These are phyloP conservation scores for Daedaleopsis nitida DNA, from an alignment of 768 basidiomycete genomes.

Conservation along the genomic window DNA sequence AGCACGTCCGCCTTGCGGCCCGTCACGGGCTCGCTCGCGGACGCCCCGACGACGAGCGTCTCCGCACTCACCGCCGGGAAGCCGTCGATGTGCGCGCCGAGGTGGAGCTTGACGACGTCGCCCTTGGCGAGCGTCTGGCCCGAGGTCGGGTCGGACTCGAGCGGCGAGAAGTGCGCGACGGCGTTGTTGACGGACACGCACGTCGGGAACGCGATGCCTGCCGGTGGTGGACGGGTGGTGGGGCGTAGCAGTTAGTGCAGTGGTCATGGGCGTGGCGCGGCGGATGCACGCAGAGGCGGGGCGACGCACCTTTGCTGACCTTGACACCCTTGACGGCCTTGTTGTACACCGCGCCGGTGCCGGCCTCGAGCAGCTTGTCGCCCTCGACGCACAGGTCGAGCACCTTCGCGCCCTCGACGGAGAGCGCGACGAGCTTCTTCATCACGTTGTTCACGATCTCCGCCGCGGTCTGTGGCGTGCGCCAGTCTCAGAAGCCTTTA, in stretches of 20 bases:
- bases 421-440: conserved; percentile 79
- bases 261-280: too few relatives aligned
- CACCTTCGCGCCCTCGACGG: conserved; percentile 80
- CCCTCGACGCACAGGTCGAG: conserved; percentile 92
- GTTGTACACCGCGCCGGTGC: conserved; percentile 85
- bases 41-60: conserved; percentile 87
- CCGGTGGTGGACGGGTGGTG: neutral
- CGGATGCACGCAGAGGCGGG: neutral
- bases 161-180: conserved; percentile 96
- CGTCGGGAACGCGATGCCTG: conserved; percentile 95
- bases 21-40: conserved; percentile 70
- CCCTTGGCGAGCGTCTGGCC: conserved; percentile 71
- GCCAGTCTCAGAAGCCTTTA: neutral
- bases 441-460: conserved; percentile 86
- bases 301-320: conserved; percentile 74
- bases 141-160: conserved; percentile 80
- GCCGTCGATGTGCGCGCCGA: conserved; percentile 98
- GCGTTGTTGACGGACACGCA: conserved; percentile 92
- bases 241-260: too few relatives aligned
- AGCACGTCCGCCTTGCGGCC: conserved; percentile 89
- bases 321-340: conserved; percentile 88
- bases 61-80: conserved; percentile 94
- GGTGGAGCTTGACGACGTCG: conserved; percentile 94
- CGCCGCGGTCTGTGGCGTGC: conserved; percentile 70
- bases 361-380: conserved; percentile 90